A percentile compares a stretch with the other conserved stretches of the same genome.
Evolutionary conservation across 2,329 filamentous ascomycete genomes (phyloP).

Genomic region (Fusarium sp.): DNA sequence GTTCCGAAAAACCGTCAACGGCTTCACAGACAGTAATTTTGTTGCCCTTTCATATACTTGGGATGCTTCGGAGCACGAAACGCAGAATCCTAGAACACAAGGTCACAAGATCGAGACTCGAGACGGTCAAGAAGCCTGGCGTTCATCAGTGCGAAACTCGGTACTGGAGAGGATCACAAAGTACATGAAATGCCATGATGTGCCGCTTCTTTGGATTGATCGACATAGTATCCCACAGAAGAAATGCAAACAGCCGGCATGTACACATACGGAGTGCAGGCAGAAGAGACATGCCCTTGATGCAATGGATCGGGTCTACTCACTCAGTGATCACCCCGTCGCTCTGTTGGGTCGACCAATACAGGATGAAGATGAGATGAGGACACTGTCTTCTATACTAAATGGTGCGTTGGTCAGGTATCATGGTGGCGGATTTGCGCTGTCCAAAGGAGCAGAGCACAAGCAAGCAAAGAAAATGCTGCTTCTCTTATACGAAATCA

Average conservation of each 20-base stretch:
- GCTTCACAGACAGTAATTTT: constrained; percentile 13
- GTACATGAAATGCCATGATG: constrained; percentile 39
- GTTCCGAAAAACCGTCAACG: constrained; percentile 15
- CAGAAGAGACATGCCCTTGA: constrained; percentile 44
- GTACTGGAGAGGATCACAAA: constrained; percentile 37
- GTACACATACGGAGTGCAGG: constrained; percentile 31
- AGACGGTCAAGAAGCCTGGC: background rate
- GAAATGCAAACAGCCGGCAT: constrained; percentile 26
- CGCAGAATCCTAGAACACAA: background rate
- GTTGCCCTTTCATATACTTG: constrained; percentile 33
- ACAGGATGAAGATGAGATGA: constrained; percentile 7
- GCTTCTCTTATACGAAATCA: constrained; percentile 40
- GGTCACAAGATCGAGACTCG: constrained; percentile 18
- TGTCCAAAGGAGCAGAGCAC: constrained; percentile 1
- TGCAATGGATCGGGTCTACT: constrained; percentile 50
- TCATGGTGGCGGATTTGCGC: constrained; percentile 2
- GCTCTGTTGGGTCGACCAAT: constrained; percentile 44
- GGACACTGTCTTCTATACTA: constrained; percentile 27
- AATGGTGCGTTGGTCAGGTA: constrained; percentile 30
- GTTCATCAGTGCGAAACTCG: constrained; percentile 40
- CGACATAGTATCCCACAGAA: constrained; percentile 43
- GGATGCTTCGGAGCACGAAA: constrained; percentile 26
- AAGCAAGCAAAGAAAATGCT: constrained; percentile 30
- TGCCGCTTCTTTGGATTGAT: constrained; percentile 47
- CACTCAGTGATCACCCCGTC: constrained; percentile 44